Conservation (phyloP, 441 rosid genomes). For the Adansonia gregorii region DNA sequence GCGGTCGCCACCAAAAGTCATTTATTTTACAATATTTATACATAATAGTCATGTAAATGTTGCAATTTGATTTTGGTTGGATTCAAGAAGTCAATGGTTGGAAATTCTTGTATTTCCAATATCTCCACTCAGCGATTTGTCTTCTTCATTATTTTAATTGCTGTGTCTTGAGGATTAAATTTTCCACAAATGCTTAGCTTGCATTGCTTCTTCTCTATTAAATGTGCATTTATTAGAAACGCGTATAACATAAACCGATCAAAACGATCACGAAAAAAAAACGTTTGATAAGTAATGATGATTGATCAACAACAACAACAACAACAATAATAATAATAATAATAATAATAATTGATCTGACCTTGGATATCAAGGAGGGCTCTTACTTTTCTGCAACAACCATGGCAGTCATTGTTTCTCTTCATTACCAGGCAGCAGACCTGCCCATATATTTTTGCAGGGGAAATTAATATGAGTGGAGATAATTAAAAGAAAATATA, state of each 20-base stretch:
- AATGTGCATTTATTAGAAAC: constrained; percentile 20
- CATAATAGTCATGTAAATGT: neutral
- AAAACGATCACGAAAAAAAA: neutral
- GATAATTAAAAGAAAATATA: neutral
- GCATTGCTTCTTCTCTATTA: constrained; percentile 50
- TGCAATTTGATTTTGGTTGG: constrained; percentile 23
- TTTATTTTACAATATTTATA: neutral
- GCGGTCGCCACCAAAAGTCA: too few species aligned
- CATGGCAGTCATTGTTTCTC: constrained; percentile 58
- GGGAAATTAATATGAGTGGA: neutral
- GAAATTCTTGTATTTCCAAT: constrained; percentile 43
- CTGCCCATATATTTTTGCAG: constrained; percentile 20
- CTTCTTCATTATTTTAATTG: constrained; percentile 54
- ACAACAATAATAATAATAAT: too few species aligned
- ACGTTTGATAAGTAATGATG: too few species aligned
- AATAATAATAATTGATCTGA: neutral
- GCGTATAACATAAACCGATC: too few species aligned
- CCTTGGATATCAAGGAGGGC: constrained; percentile 50
- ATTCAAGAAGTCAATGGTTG: constrained; percentile 6
- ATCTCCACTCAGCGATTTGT: constrained; percentile 60
- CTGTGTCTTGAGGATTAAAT: constrained; percentile 49
- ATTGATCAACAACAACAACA: neutral
- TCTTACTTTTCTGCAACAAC: constrained; percentile 53
- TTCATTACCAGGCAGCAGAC: constrained; percentile 53
- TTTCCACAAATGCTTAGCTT: constrained; percentile 45